Evolutionary conservation across 495 filamentous ascomycete species (phyloP), one percentile per base, ranked within the genome.

Genomic region (Talaromyces stipitatus): DNA sequence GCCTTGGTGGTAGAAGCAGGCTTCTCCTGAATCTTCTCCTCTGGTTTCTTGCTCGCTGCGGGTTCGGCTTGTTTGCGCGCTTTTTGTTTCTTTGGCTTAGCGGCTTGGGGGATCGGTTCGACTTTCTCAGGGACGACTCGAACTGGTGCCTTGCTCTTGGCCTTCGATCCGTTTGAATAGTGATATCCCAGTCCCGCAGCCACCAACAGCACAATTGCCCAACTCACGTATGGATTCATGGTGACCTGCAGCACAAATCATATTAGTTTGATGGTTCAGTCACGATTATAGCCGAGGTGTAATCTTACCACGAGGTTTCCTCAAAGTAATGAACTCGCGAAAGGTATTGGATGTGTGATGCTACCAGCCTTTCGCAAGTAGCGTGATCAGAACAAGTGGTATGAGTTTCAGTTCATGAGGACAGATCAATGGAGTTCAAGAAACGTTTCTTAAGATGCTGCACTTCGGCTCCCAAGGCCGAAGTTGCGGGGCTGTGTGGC

Each of bases 131-230:
- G 61, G 3, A 62, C 59, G 51, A 66, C 41, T 36, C 67, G 68
- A 27, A 68, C 54, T 50, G 68, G 57, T 30, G 63, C 54, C 50
- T 72, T 72, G 59, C 62, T 60, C 58, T 74, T 76, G 53, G 68
- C 59, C 52, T 64, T 61, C 8, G 64, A 47, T 63, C 69, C 70
- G 62, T 70, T 75, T 51, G 69, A 70, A 66, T 78, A 78, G 61
- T 78, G 75, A 68, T 71, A 78, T 33, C 73, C 74, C 16, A 78
- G 68, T 55, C 70, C 64, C 59, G 72, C 82, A 45, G 70, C 69
- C 43, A 80, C 66, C 24, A 74, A 75, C 48, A 85, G 62, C 62
- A 87, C 71, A 63, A 82, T 70, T 51, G 75, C 81, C 83, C 83
- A 88, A 61, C 73, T 77, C 23, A 77, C 55, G 62, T 73, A 78